Base-by-base conservation (phyloP, 768 basidiomycete species). In the Suillus plorans region DNA sequence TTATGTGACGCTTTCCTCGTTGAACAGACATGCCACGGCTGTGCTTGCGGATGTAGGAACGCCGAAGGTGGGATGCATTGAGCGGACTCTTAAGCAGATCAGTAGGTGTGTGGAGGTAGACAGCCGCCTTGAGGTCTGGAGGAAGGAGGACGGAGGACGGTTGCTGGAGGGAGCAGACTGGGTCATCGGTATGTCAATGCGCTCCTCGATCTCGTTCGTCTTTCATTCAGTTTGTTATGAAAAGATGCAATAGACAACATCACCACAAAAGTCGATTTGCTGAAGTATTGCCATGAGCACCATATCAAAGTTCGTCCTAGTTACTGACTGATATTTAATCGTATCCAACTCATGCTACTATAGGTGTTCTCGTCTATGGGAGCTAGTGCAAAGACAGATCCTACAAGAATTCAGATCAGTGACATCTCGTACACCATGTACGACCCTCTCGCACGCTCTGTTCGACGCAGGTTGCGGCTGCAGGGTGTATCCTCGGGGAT, bases 331-430 rank as follows among this genome's bases (percentile, higher is more conserved):
- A 42, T 18, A 9, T 20, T 28, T 28, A 42, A 41, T 58, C 18
- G 25, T 42, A 42, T 31, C 31, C 64, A 58, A 31, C 13, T 10
- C 42, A 31, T 28, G 31, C 52, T 37, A 62, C 14, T 42, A 28
- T 67, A 92, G 90, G 90, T 96, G 20, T 97, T 99, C 77, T 94
- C 96, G 0, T 95, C 95, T 31, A 97, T 99, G 95, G 97, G 97
- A 36, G 93, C 96, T 4, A 89, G 95, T 14, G 91, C 95, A 16
- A 99, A 99, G 78, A 86, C 85, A 70, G 97, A 99, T 76, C 96
- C 97, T 0, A 97, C 95, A 1, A 87, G 95, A 47, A 86, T 99
- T 31, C 96, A 99, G 76, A 97, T 99, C 63, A 90, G 89, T 67
- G 97, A 99, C 77, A 94, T 99, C 69, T 95, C 95, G 3, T 81